Percentiles rank a stretch among this genome's conserved stretches.
These are phyloP conservation scores for Aechmea fasciata DNA, from an alignment of 176 grass and related monocot genomes.

Conservation along the genomic window DNA sequence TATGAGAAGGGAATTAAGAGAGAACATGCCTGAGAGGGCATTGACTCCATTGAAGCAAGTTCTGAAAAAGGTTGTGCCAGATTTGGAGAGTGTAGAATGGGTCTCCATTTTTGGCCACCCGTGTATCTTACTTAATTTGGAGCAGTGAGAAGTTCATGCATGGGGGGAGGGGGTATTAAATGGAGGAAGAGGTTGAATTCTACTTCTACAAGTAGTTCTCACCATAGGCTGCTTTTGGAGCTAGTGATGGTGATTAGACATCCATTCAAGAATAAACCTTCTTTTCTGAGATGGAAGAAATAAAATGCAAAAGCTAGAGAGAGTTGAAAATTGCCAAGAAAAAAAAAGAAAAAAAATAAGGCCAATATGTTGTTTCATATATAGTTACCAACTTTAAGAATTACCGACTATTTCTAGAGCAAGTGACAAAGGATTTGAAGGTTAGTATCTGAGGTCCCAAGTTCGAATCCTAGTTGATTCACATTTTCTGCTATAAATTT, in stretches of 20 bases:
- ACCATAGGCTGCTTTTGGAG: neutral
- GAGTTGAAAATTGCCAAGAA: too few species aligned
- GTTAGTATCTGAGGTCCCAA: too few species aligned
- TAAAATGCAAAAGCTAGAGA: too few species aligned
- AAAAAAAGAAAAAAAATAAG: too few species aligned
- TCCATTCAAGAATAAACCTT: neutral
- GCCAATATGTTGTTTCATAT: too few species aligned
- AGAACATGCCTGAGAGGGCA: conserved; percentile 70
- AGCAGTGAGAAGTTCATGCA: too few species aligned
- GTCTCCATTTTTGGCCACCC: conserved; percentile 22
- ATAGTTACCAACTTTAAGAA: too few species aligned
- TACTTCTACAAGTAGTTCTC: neutral
- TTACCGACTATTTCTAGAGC: too few species aligned
- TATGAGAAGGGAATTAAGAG: neutral
- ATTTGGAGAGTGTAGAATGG: conserved; percentile 29
- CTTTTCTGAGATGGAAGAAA: too few species aligned
- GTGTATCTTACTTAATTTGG: neutral
- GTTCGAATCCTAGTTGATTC: too few species aligned
- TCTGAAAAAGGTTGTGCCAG: conserved; percentile 59
- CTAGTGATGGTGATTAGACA: neutral
- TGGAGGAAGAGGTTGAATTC: neutral
- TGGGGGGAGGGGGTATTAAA: neutral
- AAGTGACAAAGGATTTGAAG: too few species aligned
- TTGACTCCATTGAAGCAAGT: conserved; percentile 95
- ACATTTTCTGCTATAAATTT: too few species aligned